Evolutionary conservation across 495 filamentous ascomycete genomes (phyloP).

Genomic region (Aspergillus leporis): DNA sequence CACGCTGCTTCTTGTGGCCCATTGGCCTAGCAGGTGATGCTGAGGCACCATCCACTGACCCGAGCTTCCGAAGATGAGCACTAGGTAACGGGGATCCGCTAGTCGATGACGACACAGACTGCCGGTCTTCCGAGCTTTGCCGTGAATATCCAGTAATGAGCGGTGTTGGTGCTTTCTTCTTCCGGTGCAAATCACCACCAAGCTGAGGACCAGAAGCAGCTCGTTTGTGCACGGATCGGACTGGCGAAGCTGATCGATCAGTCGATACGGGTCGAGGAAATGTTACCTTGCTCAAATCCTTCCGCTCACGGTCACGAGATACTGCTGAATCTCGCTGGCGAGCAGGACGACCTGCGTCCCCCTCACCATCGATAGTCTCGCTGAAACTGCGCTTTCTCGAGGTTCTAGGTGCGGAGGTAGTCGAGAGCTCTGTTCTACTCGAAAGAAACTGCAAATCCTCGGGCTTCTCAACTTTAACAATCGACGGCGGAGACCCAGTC

Average conservation of each 20-base stretch:
- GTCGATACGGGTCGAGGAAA: slow-evolving; percentile 39
- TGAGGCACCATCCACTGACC: slow-evolving; percentile 54
- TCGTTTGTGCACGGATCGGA: slow-evolving; percentile 57
- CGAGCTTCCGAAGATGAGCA: slow-evolving; percentile 64
- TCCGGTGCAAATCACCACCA: slow-evolving; percentile 24
- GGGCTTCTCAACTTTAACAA: slow-evolving; percentile 40
- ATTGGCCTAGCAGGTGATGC: slow-evolving; percentile 66
- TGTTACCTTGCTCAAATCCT: slow-evolving; percentile 26
- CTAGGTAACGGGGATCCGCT: slow-evolving; percentile 71
- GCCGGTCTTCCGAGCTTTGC: slow-evolving; percentile 62
- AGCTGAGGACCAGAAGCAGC: slow-evolving; percentile 64
- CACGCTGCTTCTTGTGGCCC: slow-evolving; percentile 76
- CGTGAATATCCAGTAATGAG: slow-evolving; percentile 47
- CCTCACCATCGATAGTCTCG: slow-evolving; percentile 40
- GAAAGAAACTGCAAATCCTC: slow-evolving; percentile 33
- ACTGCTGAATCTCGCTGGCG: slow-evolving; percentile 23
- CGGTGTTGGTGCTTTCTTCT: slow-evolving; percentile 52
- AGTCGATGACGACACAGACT: slow-evolving; percentile 72
- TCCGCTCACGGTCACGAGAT: slow-evolving; percentile 28
- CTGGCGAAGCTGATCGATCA: slow-evolving; percentile 64
- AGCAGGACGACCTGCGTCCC: slow-evolving; percentile 26
- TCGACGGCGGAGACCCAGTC: slow-evolving; percentile 26
- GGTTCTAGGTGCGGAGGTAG: slow-evolving; percentile 18
- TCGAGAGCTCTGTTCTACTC: slow-evolving; percentile 21
- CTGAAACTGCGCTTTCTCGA: slow-evolving; percentile 47